phyloP scores from a whole-genome alignment of 2,329 filamentous ascomycete species.

The Alternaria metachromatica region DNA sequence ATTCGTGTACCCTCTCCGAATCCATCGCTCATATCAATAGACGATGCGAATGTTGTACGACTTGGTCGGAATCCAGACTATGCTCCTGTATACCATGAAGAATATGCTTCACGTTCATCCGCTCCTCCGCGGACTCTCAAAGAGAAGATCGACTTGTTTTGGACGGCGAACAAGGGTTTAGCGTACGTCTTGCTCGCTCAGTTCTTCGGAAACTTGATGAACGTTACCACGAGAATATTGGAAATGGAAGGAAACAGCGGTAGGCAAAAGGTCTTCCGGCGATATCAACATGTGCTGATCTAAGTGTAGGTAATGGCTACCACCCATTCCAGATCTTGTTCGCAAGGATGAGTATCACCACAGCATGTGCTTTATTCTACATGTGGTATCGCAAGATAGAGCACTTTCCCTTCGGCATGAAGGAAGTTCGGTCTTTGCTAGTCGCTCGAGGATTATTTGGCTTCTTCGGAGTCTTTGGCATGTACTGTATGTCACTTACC shows the following conservation, averaged over 20 bases:
- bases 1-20: conserved; percentile 44
- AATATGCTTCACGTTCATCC: conserved; percentile 34
- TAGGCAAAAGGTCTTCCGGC: too few relatives aligned
- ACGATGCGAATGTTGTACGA: conserved; percentile 40
- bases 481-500: conserved; percentile 65
- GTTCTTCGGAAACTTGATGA: conserved; percentile 85
- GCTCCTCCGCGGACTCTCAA: conserved; percentile 26
- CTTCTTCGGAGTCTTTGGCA: conserved; percentile 78
- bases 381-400: conserved; percentile 75
- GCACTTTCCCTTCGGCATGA: conserved; percentile 72
- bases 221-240: conserved; percentile 77
- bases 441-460: conserved; percentile 72
- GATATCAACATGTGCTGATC: too few relatives aligned
- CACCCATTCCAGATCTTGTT: conserved; percentile 83
- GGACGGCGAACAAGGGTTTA: conserved; percentile 73
- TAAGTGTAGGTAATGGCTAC: conserved; percentile 63
- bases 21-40: conserved; percentile 44
- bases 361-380: conserved; percentile 69
- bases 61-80: conserved; percentile 31
- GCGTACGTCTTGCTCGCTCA: conserved; percentile 76
- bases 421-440: conserved; percentile 71
- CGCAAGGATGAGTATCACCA: conserved; percentile 77
- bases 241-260: conserved; percentile 71
- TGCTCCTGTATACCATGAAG: conserved; percentile 19
- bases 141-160: conserved; percentile 51